phyloP scores from a whole-genome alignment of 2,329 filamentous ascomycete species.

The Furcasterigmium furcatum region DNA sequence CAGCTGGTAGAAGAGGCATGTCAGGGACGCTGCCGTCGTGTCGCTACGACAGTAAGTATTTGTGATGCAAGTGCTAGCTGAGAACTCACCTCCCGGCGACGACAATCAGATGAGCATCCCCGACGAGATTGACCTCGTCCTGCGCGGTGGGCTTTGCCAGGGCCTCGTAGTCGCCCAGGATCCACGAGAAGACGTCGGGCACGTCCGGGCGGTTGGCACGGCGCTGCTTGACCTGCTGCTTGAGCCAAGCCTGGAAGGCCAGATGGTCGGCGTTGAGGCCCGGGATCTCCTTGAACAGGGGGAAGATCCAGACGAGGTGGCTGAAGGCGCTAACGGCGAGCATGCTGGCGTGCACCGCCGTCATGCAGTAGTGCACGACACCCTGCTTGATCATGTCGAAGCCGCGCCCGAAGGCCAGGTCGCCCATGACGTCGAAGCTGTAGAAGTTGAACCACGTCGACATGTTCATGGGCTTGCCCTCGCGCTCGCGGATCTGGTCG shows the following conservation, averaged over 20 bases:
- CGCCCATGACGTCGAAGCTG: constrained; percentile 37
- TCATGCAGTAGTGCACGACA: constrained; percentile 21
- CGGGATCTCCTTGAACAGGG: constrained; percentile 15
- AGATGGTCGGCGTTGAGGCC: constrained; percentile 14
- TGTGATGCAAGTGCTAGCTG: neutral
- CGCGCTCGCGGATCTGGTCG: constrained; percentile 14
- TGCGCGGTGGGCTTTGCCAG: constrained; percentile 13
- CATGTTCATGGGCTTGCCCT: constrained; percentile 20
- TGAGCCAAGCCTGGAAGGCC: constrained; percentile 14
- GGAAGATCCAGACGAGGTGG: constrained; percentile 17
- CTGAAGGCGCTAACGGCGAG: constrained; percentile 16
- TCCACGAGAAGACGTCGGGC: constrained; percentile 26
- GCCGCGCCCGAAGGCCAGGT: constrained; percentile 32
- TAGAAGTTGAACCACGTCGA: constrained; percentile 29
- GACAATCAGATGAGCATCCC: constrained; percentile 23
- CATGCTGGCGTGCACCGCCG: constrained; percentile 18
- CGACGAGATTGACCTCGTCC: constrained; percentile 18
- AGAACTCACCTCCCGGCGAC: constrained; percentile 26
- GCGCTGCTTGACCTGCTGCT: constrained; percentile 9
- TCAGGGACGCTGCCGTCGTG: constrained; percentile 12
- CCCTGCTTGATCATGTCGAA: constrained; percentile 28
- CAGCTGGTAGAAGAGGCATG: constrained; percentile 12
- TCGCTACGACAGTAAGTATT: constrained; percentile 6
- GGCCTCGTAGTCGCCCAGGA: constrained; percentile 20
- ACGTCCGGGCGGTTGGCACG: constrained; percentile 14